phyloP scores from a whole-genome alignment of 2,329 filamentous ascomycete species.

The Didymella sp. region DNA sequence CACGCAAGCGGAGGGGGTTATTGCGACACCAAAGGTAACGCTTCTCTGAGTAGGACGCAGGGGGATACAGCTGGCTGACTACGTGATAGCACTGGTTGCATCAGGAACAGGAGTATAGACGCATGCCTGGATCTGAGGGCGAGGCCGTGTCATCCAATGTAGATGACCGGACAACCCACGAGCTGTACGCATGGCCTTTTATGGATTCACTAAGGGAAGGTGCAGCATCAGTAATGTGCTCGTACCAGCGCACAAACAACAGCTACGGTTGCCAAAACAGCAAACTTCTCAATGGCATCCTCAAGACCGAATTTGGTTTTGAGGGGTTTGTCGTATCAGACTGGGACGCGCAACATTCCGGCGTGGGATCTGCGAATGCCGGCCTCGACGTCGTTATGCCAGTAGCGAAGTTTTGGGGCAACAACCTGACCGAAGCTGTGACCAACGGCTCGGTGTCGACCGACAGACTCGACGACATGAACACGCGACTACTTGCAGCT shows the following conservation, averaged over 20 bases:
- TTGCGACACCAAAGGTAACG: conserved; percentile 31
- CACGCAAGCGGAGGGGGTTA: conserved; percentile 61
- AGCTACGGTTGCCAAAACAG: conserved; percentile 45
- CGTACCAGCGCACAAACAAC: conserved; percentile 48
- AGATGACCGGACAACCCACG: conserved; percentile 70
- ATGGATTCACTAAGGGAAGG: conserved; percentile 66
- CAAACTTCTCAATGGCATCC: conserved; percentile 57
- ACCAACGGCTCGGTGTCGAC: conserved; percentile 37
- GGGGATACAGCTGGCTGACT: conserved; percentile 30
- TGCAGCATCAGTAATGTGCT: conserved; percentile 67
- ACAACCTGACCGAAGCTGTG: conserved; percentile 41
- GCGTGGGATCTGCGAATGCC: conserved; percentile 53
- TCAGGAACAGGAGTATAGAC: conserved; percentile 65
- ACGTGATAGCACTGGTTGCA: conserved; percentile 45
- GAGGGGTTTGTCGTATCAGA: conserved; percentile 53
- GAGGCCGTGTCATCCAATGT: conserved; percentile 67
- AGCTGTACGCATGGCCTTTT: conserved; percentile 72
- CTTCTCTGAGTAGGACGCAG: too few species aligned
- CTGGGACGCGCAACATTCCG: conserved; percentile 56
- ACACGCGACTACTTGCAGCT: conserved; percentile 37
- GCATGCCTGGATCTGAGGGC: conserved; percentile 51
- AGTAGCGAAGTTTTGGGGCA: conserved; percentile 40
- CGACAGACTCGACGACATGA: conserved; percentile 43
- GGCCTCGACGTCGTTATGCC: conserved; percentile 59
- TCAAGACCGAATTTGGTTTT: conserved; percentile 61